Base-by-base conservation (phyloP, 2,329 filamentous ascomycete species). In the Botrytis hyacinthi region DNA sequence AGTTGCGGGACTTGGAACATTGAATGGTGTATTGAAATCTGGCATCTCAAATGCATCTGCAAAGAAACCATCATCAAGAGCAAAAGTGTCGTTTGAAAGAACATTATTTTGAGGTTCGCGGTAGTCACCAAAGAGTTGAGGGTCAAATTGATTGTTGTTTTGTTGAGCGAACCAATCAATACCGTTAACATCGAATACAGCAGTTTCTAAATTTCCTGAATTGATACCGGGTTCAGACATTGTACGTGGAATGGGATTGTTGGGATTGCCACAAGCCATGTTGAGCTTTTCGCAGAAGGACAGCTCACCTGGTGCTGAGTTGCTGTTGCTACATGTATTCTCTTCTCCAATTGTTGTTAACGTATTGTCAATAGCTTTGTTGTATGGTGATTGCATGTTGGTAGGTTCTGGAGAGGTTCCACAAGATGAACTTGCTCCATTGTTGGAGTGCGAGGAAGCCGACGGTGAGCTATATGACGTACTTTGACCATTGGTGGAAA, bases 91-190 rank as follows among this genome's bases (percentile, higher is more conserved):
- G 26, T 73, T 75, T 22, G 97, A 93, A 14, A 97, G 83, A 22
- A 97, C 87, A 72, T 91, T 95, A 73, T 94, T 92, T 79, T 97
- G 93, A 0, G 94, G 91, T 80, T 99, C 96, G 70, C 96, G 91
- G 83, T 98, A 98, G 78, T 94, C 93, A 71, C 92, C 93, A 81
- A 98, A 98, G 7, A 98, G 86, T 72, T 96, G 90, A 0, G 96
- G 95, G 75, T 98, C 95, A 79, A 98, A 98, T 76, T 92, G 90
- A 73, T 93, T 93, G 73, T 91, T 91, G 78, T 94, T 95, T 81
- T 97, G 93, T 78, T 92, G 91, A 57, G 90, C 88, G 68, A 96
- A 85, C 89, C 92, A 95, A 81, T 93, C 91, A 78, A 94, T 80
- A 77, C 88, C 88, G 77, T 84, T 86, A 74, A 85, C 82, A 75